Evolutionary conservation across 2,329 filamentous ascomycete genomes (phyloP), one percentile per base, ranked within the genome.

Genomic region (Diaporthe ilicicola): DNA sequence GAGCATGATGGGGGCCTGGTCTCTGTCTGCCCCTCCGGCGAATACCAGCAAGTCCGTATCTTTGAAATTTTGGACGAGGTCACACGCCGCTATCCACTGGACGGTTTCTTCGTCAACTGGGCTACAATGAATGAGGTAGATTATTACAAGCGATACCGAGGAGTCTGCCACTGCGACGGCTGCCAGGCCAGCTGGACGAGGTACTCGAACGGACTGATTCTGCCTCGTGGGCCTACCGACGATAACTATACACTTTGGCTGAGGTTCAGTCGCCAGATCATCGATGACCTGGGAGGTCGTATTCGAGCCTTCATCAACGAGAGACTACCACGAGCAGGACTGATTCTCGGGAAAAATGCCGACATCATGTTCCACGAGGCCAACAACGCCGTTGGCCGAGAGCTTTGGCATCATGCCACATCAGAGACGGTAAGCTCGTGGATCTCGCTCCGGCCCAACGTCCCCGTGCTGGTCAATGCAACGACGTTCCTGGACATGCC

Each of bases 101-200:
- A 73, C 37, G 73, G 73, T n/a, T 74, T 75, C 69, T 75, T 75
- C 69, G 53, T 75, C 62, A 75, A 74, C 69, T 75, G 73, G 74
- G 69, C 71, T 37, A 70, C 64, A 39, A 67, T 69, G 39, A 74
- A 74, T 68, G 74, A 75, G 55, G 48, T 56, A 1, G 73, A 73
- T 51, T 74, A 75, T 44, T 73, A 69, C 67, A 67, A 72, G 15
- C 51, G 66, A 12, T 74, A 74, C 54, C 69, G 73, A 22, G 73
- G 71, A 19, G 73, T 75, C 7, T 74, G 73, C 39, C 74, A 75
- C 50, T 74, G 73, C 54, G 39, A 44, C 15, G 5, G 12, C 39
- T 44, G 39, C 39, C 9, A 44, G 39, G 19, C 15, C 12, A 7
- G 15, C 39, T 44, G 39, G 39, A 42, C 12, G 4, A 42, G 17